phyloP scores from a whole-genome alignment of 768 basidiomycete genomes.

The Leccinellum albellum region DNA sequence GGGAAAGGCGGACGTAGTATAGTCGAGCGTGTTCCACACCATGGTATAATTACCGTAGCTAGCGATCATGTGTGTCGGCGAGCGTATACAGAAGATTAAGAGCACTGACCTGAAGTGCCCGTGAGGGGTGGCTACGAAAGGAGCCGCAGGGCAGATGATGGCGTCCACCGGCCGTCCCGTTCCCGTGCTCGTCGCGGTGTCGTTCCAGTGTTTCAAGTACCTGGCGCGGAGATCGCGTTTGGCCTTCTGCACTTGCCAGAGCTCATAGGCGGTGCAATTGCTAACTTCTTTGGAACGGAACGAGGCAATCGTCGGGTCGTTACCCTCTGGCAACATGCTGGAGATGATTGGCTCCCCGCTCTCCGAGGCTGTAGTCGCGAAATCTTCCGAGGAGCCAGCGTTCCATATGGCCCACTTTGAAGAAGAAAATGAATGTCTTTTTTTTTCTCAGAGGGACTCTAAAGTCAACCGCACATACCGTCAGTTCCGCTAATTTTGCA shows the following conservation, averaged over 20 bases:
- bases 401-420: slow-evolving; percentile 40
- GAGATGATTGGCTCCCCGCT: slow-evolving; percentile 54
- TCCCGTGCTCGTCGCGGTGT: slow-evolving; percentile 46
- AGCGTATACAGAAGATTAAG: not conserved
- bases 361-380: slow-evolving; percentile 29
- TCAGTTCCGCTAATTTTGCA: slow-evolving; percentile 36
- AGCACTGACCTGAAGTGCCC: slow-evolving; percentile 48
- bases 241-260: slow-evolving; percentile 66
- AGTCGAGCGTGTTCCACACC: slow-evolving; percentile 69
- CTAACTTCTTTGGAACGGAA: slow-evolving; percentile 24
- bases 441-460: not conserved
- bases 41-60: slow-evolving; percentile 54
- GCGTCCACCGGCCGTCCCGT: slow-evolving; percentile 76
- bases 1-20: slow-evolving; percentile 57
- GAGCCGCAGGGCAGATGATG: slow-evolving; percentile 61
- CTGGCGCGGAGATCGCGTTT: slow-evolving; percentile 45
- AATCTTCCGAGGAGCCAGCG: slow-evolving; percentile 51
- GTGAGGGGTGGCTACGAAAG: slow-evolving; percentile 61
- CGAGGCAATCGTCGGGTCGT: slow-evolving; percentile 15
- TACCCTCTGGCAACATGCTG: slow-evolving; percentile 41
- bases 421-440: not conserved
- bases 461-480: slow-evolving; percentile 36
- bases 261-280: slow-evolving; percentile 48
- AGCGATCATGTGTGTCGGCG: not conserved
- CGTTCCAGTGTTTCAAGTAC: slow-evolving; percentile 63